Percentiles rank a stretch among this genome's conserved stretches.
These are phyloP conservation scores for Austroboletus novae-zelandiae DNA, from an alignment of 1,284 basidiomycete species.

Conservation along the genomic window DNA sequence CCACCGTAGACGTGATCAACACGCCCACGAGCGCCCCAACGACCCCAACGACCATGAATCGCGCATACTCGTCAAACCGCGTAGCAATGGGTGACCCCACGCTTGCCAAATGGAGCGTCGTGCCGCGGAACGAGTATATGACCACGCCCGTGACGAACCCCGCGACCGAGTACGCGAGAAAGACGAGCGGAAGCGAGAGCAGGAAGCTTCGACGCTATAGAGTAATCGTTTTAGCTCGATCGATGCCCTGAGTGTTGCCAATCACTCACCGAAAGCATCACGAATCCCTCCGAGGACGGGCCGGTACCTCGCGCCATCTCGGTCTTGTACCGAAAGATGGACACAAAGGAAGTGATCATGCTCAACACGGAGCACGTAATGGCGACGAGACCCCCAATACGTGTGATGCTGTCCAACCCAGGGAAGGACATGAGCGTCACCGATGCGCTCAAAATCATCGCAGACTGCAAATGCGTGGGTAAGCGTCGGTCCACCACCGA, in stretches of 20 bases:
- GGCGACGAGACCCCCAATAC: conserved; percentile 62
- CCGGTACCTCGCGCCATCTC: conserved; percentile 51
- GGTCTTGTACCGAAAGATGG: conserved; percentile 63
- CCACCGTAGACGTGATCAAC: conserved; percentile 50
- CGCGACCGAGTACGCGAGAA: conserved; percentile 64
- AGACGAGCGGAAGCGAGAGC: conserved; percentile 70
- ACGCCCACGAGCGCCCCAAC: conserved; percentile 62
- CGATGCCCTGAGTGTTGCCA: no score
- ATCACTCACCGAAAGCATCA: conserved; percentile 52
- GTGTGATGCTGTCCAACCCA: conserved; percentile 59
- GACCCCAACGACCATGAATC: conserved; percentile 60
- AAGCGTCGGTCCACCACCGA: not conserved
- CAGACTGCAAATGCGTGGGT: conserved; percentile 47
- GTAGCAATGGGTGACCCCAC: conserved; percentile 34
- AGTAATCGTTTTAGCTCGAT: not conserved
- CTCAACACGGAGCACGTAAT: conserved; percentile 65
- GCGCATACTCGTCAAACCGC: conserved; percentile 56
- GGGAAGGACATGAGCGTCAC: conserved; percentile 75
- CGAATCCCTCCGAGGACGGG: conserved; percentile 51
- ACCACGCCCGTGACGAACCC: conserved; percentile 64
- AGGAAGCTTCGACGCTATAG: conserved; percentile 57
- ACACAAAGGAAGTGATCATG: conserved; percentile 63
- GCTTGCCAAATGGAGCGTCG: conserved; percentile 34
- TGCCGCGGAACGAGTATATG: conserved; percentile 61
- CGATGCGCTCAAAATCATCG: conserved; percentile 71